Percentiles rank a stretch among this genome's conserved stretches.
Evolutionary conservation across 108 stramenopile species (phyloP).

Genomic region (Epithemia pelagica): DNA sequence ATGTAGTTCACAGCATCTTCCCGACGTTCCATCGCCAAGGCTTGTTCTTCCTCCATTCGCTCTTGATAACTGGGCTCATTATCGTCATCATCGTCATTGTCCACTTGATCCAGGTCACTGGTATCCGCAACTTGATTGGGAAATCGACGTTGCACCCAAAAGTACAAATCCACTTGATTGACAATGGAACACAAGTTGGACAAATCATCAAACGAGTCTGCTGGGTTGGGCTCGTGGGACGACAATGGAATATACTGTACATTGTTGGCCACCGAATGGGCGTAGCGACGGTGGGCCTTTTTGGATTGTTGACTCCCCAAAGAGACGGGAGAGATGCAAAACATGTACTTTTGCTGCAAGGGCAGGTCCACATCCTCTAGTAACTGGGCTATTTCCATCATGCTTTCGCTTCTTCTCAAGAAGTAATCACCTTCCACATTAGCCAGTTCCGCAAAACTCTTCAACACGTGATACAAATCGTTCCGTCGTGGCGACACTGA

Average conservation of each 20-base stretch:
- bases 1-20: conserved; percentile 45
- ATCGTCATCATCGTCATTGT: conserved; percentile 61
- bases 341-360: conserved; percentile 38
- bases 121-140: conserved; percentile 49
- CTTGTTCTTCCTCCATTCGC: conserved; percentile 49
- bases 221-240: background rate
- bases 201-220: conserved; percentile 51
- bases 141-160: conserved; percentile 75
- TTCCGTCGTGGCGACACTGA: background rate
- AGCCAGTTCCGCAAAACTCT: conserved; percentile 54
- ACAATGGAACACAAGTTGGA: conserved; percentile 51
- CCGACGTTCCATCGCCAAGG: conserved; percentile 28
- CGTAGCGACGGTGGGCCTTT: background rate
- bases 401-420: conserved; percentile 47
- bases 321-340: conserved; percentile 51
- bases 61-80: conserved; percentile 70
- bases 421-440: conserved; percentile 56
- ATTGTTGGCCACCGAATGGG: background rate
- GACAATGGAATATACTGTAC: background rate
- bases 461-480: conserved; percentile 35
- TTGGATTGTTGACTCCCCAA: conserved; percentile 18
- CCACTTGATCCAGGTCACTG: too few species aligned
- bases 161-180: conserved; percentile 59
- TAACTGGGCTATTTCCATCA: conserved; percentile 34
- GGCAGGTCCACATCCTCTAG: conserved; percentile 35